Percentiles rank a stretch among this genome's conserved stretches.
phyloP scores from a whole-genome alignment of 768 basidiomycete species.

The Termitomyces sp. region DNA sequence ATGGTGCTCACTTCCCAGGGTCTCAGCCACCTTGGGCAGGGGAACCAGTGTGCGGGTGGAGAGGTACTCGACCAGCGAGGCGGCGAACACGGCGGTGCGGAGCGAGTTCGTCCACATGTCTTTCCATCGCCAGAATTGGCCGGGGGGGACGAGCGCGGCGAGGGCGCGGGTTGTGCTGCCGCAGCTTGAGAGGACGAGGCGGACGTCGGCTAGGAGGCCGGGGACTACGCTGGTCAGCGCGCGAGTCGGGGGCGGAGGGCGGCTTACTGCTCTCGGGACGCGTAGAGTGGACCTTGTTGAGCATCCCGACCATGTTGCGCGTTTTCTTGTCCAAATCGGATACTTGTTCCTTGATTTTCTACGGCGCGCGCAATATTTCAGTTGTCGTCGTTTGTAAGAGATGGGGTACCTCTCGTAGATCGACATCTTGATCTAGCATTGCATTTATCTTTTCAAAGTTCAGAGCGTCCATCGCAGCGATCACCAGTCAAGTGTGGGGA shows the following conservation, averaged over 20 bases:
- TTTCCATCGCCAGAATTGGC: conserved; percentile 82
- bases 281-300: conserved; percentile 80
- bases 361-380: conserved; percentile 6
- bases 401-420: conserved; percentile 53
- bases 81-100: conserved; percentile 59
- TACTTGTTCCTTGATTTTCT: conserved; percentile 82
- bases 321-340: conserved; percentile 70
- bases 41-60: conserved; percentile 52
- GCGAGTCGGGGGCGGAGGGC: too few relatives aligned
- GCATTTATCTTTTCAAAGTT: conserved; percentile 53
- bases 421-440: conserved; percentile 57
- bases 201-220: conserved; percentile 48
- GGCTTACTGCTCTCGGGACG: conserved; percentile 49
- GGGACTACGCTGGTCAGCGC: too few relatives aligned
- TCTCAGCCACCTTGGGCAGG: conserved; percentile 40
- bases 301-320: conserved; percentile 62
- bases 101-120: conserved; percentile 76
- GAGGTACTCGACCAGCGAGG: conserved; percentile 62
- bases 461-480: conserved; percentile 53
- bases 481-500: too few relatives aligned
- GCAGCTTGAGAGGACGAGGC: conserved; percentile 51
- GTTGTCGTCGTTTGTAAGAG: not conserved
- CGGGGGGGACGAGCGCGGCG: conserved; percentile 55
- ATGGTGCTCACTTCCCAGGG: conserved; percentile 58
- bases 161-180: conserved; percentile 42